A percentile compares a stretch with the other conserved stretches of the same genome.
phyloP scores from a whole-genome alignment of 148 eudicot genomes.

The Cornus controversa region DNA sequence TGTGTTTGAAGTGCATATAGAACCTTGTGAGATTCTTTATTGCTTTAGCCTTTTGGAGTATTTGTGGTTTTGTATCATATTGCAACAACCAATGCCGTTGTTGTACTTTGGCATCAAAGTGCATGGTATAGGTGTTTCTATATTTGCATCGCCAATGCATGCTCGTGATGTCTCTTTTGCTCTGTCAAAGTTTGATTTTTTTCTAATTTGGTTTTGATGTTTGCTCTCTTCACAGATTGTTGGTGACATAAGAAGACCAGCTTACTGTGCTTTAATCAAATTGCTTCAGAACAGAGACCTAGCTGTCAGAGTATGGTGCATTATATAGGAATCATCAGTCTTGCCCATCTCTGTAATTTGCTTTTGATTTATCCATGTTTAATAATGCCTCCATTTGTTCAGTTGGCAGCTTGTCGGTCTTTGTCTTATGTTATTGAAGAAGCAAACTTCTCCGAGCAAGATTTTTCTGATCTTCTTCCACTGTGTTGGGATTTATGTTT shows the following conservation, averaged over 20 bases:
- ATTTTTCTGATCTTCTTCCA: conserved; percentile 85
- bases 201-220: background rate
- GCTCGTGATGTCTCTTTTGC: no score
- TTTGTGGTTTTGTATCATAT: no score
- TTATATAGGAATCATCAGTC: conserved; percentile 1
- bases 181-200: no score
- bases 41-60: no score
- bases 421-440: conserved; percentile 88
- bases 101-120: no score
- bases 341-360: background rate
- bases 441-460: conserved; percentile 81
- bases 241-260: conserved; percentile 85
- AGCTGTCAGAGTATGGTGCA: conserved; percentile 74
- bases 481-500: conserved; percentile 89
- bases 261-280: conserved; percentile 86
- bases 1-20: no score
- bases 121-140: no score
- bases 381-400: conserved; percentile 22
- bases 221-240: conserved; percentile 52
- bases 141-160: no score
- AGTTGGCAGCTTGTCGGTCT: conserved; percentile 91
- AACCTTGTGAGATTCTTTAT: no score
- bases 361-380: background rate
- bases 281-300: conserved; percentile 91
- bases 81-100: no score